Base-by-base conservation (phyloP, 2,329 filamentous ascomycete genomes). In the Curvularia hawaiiensis region DNA sequence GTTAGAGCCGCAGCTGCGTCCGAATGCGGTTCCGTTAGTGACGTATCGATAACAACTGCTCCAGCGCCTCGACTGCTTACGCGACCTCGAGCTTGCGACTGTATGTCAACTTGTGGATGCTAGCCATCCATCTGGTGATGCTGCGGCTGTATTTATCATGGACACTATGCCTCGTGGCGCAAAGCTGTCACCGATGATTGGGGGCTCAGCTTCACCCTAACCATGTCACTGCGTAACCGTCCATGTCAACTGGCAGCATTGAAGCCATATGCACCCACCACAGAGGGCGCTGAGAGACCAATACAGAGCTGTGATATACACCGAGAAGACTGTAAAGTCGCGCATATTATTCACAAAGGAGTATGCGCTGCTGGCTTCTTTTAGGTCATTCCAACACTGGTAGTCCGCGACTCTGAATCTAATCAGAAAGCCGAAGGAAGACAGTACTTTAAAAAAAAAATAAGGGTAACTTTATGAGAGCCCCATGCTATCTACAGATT, bases 1-100 rank as follows among this genome's bases (percentile, higher is more conserved):
- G 59, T 54, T 58, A 49, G 51, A 58, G 61, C 61, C 59, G 62
- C 58, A 61, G 60, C 72, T 68, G 72, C 68, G 70, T 69, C 58
- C 52, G 53, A 55, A 54, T 4, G 58, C 59, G 50, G 50, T 56
- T 65, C 35, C 41, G 47, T 50, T 56, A 58, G 52, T 55, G 55
- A 55, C 52, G 60, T 62, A 62, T 62, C 57, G 59, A 62, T 62
- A 62, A 50, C 35, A 40, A 22, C 39, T 18, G 47, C 20, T 35
- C 20, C 41, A 31, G 43, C 33, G 46, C 35, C 14, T 40, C 22
- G 28, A 11, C 38, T 35, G 43, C 46, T 26, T 16, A 50, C n/a
- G 12, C 26, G 20, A 18, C 20, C 14, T 18, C 30, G 24, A 28
- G 43, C 26, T 43, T 22, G 12, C 28, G 14, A 28, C 20, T 11